Evolutionary conservation across 805 yeast genomes (phyloP).

Genomic region (Clavispora santaluciae): DNA sequence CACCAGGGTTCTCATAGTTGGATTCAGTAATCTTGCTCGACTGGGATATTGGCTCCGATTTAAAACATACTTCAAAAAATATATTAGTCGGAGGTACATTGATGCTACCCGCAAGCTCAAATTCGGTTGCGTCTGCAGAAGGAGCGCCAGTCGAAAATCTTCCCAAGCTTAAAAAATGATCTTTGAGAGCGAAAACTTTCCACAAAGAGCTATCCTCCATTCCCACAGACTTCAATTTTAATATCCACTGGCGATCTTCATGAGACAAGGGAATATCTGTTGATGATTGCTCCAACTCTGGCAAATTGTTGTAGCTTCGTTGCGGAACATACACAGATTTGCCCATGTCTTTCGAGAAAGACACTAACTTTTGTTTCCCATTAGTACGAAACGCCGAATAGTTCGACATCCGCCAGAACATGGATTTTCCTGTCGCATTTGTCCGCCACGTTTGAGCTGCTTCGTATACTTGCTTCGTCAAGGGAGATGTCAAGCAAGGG

Average conservation of each 20-base stretch:
- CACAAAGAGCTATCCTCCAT: slow-evolving; percentile 68
- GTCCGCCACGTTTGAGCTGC: slow-evolving; percentile 67
- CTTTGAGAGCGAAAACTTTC: slow-evolving; percentile 72
- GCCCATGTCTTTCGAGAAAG: slow-evolving; percentile 32
- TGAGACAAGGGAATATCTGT: slow-evolving; percentile 41
- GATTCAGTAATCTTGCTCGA: slow-evolving; percentile 18
- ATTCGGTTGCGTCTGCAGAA: slow-evolving; percentile 11
- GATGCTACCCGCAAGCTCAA: slow-evolving; percentile 14
- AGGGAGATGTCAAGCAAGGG: slow-evolving; percentile 62
- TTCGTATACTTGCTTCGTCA: slow-evolving; percentile 61
- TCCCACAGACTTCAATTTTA: slow-evolving; percentile 68
- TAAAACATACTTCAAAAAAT: slow-evolving; percentile 35
- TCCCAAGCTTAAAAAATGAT: slow-evolving; percentile 49
- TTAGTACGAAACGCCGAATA: slow-evolving; percentile 15
- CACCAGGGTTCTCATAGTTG: slow-evolving; percentile 12
- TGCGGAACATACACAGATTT: slow-evolving; percentile 26
- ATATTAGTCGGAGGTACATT: slow-evolving; percentile 29
- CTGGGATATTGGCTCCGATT: slow-evolving; percentile 29
- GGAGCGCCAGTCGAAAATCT: slow-evolving; percentile 7
- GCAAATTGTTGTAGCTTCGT: background rate
- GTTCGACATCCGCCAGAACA: slow-evolving; percentile 68
- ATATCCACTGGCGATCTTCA: slow-evolving; percentile 71
- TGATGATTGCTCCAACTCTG: background rate
- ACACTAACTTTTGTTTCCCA: slow-evolving; percentile 18
- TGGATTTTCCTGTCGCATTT: slow-evolving; percentile 51